Conservation (phyloP, 352 stramenopile genomes). For the Hyphochytrium catenoides region DNA sequence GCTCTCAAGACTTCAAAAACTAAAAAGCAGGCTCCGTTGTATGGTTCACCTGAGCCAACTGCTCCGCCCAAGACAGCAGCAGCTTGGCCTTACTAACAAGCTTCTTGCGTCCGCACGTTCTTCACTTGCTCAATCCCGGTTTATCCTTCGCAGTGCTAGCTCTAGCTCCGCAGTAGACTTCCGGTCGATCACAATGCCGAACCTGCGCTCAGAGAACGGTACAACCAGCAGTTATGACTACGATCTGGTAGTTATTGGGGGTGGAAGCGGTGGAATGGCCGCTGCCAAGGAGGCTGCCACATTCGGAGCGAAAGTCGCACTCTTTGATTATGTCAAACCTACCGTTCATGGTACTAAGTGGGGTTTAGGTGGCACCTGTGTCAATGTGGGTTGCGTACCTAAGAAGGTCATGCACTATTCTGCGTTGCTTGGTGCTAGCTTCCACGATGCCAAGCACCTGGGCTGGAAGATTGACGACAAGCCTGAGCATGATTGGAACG, state of each 20-base stretch:
- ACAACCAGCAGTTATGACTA: conserved; percentile 7
- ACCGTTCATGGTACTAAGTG: conserved; percentile 6
- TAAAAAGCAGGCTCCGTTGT: too few relatives aligned
- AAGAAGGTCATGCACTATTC: conserved; percentile 10
- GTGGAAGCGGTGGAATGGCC: conserved; percentile 6
- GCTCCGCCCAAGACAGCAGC: too few relatives aligned
- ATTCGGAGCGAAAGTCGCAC: conserved; percentile 6
- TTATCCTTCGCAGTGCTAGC: too few relatives aligned
- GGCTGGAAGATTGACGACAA: conserved; percentile 4
- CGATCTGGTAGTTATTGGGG: conserved; percentile 9
- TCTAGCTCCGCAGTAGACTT: too few relatives aligned
- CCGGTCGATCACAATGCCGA: too few relatives aligned
- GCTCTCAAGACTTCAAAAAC: too few relatives aligned
- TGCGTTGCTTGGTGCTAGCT: conserved; percentile 1
- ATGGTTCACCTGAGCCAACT: too few relatives aligned
- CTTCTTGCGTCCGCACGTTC: too few relatives aligned
- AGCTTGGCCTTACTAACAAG: too few relatives aligned
- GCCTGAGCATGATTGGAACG: conserved; percentile 3
- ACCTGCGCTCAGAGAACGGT: too few relatives aligned
- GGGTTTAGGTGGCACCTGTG: conserved; percentile 8
- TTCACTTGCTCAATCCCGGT: too few relatives aligned
- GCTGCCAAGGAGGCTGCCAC: conserved; percentile 5
- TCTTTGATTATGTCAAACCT: conserved; percentile 10
- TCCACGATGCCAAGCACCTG: conserved; percentile 5
- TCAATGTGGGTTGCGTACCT: conserved; percentile 8